Conservation (phyloP, 2,329 filamentous ascomycete species). For the Hypoxylon sp. region DNA sequence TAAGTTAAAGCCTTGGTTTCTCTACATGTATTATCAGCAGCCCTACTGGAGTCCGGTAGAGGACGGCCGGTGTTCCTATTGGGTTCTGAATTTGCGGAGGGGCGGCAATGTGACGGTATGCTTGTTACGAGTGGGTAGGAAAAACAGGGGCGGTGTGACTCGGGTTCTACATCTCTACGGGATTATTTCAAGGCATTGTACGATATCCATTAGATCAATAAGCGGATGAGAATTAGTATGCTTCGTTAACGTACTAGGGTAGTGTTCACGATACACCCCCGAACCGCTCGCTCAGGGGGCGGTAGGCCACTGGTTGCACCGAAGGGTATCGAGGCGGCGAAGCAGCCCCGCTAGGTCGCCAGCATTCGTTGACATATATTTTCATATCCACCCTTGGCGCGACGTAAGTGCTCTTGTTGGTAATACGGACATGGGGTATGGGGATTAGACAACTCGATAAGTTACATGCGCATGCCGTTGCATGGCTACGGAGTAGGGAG, state of each 20-base stretch:
- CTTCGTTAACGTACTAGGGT: slow-evolving; percentile 4
- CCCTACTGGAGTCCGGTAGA: slow-evolving; percentile 35
- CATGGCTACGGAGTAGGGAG: slow-evolving; percentile 14
- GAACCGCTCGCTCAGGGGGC: neutral
- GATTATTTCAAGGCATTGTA: slow-evolving; percentile 9
- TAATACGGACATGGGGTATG: slow-evolving; percentile 20
- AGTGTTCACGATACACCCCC: neutral
- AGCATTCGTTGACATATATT: slow-evolving; percentile 12
- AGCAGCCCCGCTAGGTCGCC: slow-evolving; percentile 13
- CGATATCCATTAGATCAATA: slow-evolving; percentile 13
- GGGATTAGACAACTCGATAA: slow-evolving; percentile 25
- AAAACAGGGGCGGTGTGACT: slow-evolving; percentile 31
- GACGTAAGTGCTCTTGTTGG: slow-evolving; percentile 15
- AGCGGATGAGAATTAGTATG: slow-evolving; percentile 3
- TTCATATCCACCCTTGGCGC: slow-evolving; percentile 26
- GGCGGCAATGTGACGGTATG: slow-evolving; percentile 32
- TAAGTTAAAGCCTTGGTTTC: slow-evolving; percentile 8
- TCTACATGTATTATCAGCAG: slow-evolving; percentile 30
- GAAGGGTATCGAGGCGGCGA: slow-evolving; percentile 7
- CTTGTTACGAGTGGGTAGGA: slow-evolving; percentile 32
- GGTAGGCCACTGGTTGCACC: slow-evolving; percentile 5
- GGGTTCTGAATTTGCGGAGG: slow-evolving; percentile 33
- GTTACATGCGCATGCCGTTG: slow-evolving; percentile 34
- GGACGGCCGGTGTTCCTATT: slow-evolving; percentile 40
- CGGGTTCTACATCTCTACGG: slow-evolving; percentile 14